phyloP scores from a whole-genome alignment of 371 early-diverging fungal genomes.

The Mortierella sp. region DNA sequence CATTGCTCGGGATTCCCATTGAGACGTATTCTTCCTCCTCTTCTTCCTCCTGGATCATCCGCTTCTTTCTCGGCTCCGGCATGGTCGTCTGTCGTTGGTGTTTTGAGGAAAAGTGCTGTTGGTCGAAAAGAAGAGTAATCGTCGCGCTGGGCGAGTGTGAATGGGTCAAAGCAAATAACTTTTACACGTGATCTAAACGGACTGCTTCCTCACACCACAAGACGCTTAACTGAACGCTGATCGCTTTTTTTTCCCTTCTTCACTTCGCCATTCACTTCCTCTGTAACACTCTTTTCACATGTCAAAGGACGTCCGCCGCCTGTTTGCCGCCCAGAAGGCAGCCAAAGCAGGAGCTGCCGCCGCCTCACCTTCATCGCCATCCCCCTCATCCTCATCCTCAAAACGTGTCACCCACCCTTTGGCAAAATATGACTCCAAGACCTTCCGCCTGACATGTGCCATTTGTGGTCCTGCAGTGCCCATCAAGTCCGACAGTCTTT shows the following conservation, averaged over 20 bases:
- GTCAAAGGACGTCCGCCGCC: constrained; percentile 59
- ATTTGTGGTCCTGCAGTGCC: constrained; percentile 49
- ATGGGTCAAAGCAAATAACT: neutral
- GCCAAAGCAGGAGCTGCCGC: constrained; percentile 36
- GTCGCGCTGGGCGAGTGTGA: neutral
- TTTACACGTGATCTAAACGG: neutral
- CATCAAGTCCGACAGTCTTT: constrained; percentile 56
- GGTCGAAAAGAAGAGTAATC: neutral
- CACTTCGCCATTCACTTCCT: neutral
- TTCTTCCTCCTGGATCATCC: constrained; percentile 51
- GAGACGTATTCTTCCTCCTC: constrained; percentile 25
- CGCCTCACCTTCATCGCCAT: constrained; percentile 20
- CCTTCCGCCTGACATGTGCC: constrained; percentile 53
- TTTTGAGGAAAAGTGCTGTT: neutral
- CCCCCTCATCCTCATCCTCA: constrained; percentile 17
- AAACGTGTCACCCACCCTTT: constrained; percentile 51
- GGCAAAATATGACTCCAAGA: constrained; percentile 53
- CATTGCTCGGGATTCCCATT: neutral
- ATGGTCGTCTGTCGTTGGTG: constrained; percentile 13
- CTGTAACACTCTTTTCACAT: constrained; percentile 3
- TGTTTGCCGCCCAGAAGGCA: constrained; percentile 58
- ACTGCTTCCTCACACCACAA: too few relatives aligned
- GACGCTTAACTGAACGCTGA: neutral
- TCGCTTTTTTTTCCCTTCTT: neutral
- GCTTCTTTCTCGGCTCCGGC: constrained; percentile 48